Percentiles rank a stretch among this genome's conserved stretches.
These are phyloP conservation scores for Aureobasidium musti DNA, from an alignment of 2,329 filamentous ascomycete genomes.

Conservation along the genomic window DNA sequence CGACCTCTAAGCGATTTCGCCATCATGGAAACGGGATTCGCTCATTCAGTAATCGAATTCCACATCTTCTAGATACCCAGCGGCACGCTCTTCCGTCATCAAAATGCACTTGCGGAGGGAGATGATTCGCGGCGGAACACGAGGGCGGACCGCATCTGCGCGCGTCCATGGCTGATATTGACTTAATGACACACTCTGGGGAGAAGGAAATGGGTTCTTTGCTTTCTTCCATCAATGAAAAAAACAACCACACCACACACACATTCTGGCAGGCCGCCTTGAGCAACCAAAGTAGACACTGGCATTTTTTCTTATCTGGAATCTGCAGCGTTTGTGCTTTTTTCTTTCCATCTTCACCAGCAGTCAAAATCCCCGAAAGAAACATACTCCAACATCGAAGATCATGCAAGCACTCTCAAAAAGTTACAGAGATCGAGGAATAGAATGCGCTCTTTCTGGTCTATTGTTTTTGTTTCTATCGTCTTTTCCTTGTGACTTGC, in stretches of 20 bases:
- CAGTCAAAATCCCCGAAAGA: constrained; percentile 5
- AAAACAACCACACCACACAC: constrained; percentile 20
- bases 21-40: neutral
- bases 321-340: constrained; percentile 29
- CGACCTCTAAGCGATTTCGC: constrained; percentile 50
- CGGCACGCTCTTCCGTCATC: constrained; percentile 22
- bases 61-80: constrained; percentile 5
- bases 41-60: neutral
- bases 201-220: constrained; percentile 23
- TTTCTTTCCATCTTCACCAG: constrained; percentile 14
- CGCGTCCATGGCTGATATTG: constrained; percentile 25
- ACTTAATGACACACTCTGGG: constrained; percentile 20
- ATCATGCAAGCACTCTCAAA: neutral
- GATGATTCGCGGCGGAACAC: neutral
- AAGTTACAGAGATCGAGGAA: constrained; percentile 14
- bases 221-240: constrained; percentile 27
- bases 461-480: neutral
- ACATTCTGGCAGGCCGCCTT: neutral
- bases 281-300: constrained; percentile 22
- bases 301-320: constrained; percentile 21
- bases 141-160: constrained; percentile 19
- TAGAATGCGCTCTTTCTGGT: constrained; percentile 9
- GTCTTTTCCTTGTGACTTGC: too few relatives aligned
- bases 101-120: constrained; percentile 19
- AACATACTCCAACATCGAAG: neutral